Conservation (phyloP, 1,139 yeast genomes). For the Saccharomyces hybrid region DNA sequence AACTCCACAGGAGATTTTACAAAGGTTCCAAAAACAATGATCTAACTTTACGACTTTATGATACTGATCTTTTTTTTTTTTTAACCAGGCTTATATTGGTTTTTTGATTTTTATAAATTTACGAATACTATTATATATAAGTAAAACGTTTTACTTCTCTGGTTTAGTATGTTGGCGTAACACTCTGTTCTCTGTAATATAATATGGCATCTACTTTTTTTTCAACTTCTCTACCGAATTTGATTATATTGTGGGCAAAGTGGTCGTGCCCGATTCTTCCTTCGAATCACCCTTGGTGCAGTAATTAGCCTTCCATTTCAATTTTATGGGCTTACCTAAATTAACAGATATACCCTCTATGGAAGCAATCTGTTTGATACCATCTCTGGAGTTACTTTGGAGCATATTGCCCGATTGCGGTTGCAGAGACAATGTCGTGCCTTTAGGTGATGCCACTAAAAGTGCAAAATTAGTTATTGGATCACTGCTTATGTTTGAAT, state of each 20-base stretch:
- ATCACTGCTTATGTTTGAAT: slow-evolving; percentile 41
- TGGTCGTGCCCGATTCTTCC: slow-evolving; percentile 52
- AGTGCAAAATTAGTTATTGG: slow-evolving; percentile 52
- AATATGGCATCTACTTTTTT: neutral
- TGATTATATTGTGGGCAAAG: slow-evolving; percentile 30
- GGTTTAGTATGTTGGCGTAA: neutral
- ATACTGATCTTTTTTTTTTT: neutral
- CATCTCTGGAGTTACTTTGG: slow-evolving; percentile 43
- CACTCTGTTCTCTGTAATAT: too few relatives aligned
- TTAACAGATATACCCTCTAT: slow-evolving; percentile 44
- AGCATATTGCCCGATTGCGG: slow-evolving; percentile 61
- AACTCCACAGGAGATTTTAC: slow-evolving; percentile 30
- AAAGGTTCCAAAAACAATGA: slow-evolving; percentile 25
- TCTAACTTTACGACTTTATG: neutral
- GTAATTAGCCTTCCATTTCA: slow-evolving; percentile 76
- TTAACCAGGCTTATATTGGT: neutral
- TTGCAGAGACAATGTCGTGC: slow-evolving; percentile 53
- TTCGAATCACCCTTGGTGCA: slow-evolving; percentile 38
- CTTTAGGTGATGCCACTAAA: slow-evolving; percentile 76
- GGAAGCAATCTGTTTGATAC: slow-evolving; percentile 36
- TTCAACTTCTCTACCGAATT: neutral
- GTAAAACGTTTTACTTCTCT: neutral
- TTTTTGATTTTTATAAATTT: neutral
- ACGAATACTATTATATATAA: neutral
- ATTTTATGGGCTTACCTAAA: slow-evolving; percentile 43